Conservation (phyloP, 2,329 filamentous ascomycete genomes). For the Ceratocystis cacaofunesta region DNA sequence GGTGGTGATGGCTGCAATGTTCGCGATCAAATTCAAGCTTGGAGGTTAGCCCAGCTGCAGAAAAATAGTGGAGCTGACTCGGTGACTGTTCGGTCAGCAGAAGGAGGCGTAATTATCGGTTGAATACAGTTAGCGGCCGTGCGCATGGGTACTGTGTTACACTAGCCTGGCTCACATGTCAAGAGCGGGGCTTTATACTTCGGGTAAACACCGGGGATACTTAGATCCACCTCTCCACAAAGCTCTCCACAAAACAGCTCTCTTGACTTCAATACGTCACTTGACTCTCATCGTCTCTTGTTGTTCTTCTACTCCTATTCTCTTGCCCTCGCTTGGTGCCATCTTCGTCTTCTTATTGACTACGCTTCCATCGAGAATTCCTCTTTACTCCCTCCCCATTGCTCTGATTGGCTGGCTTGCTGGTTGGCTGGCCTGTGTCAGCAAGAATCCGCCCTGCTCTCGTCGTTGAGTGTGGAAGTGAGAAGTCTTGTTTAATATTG, state of each 20-base stretch:
- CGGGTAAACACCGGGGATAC: not conserved
- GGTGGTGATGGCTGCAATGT: not conserved
- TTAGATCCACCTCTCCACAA: not conserved
- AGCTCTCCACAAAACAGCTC: not conserved
- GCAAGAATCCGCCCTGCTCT: not conserved
- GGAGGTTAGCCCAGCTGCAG: not conserved
- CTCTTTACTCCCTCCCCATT: not conserved
- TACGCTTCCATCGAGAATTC: not conserved
- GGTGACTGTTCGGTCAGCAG: not conserved
- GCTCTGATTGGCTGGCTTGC: not conserved
- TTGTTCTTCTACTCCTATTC: not conserved
- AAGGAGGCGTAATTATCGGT: not conserved
- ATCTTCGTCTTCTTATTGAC: not conserved
- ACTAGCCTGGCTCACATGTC: not conserved
- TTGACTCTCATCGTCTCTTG: not conserved
- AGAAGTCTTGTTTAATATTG: not conserved
- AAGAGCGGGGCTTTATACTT: not conserved
- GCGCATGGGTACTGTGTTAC: not conserved
- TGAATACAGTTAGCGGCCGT: not conserved
- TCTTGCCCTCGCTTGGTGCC: not conserved
- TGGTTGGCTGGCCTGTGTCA: not conserved
- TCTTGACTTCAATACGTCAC: not conserved
- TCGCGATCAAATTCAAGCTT: not conserved
- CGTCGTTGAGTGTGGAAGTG: not conserved
- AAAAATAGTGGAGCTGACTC: not conserved